Evolutionary conservation across 768 basidiomycete genomes (phyloP), one percentile per base, ranked within the genome.

Genomic region (Naematelia encephala): DNA sequence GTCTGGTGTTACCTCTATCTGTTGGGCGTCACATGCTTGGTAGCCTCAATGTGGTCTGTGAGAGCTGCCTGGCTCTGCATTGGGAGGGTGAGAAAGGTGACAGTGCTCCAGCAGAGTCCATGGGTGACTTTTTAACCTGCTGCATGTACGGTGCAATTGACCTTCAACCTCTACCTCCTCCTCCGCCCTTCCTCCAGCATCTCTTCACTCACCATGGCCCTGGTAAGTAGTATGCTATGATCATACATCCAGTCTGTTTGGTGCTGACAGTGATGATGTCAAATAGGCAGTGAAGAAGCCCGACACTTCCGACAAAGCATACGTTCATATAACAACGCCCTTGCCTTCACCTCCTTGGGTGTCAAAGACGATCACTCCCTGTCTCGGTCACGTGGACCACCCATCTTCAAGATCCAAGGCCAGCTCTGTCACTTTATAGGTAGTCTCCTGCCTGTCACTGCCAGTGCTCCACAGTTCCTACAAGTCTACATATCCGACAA

Each of bases 241-340:
- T n/a, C n/a, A n/a, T n/a, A n/a, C n/a, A n/a, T n/a, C n/a, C n/a
- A n/a, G n/a, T n/a, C n/a, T n/a, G n/a, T n/a, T n/a, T n/a, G n/a
- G n/a, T n/a, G n/a, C n/a, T n/a, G n/a, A n/a, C n/a, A n/a, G n/a
- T n/a, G n/a, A n/a, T n/a, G n/a, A n/a, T n/a, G n/a, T n/a, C n/a
- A n/a, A n/a, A n/a, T n/a, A n/a, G n/a, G n/a, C n/a, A n/a, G n/a
- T n/a, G n/a, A n/a, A 39, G 34, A 39, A 8, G 23, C 51, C 11
- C 48, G 56, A 34, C 46, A 52, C 27, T 64, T 64, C 39, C 27
- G 51, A 16, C 22, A 29, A 21, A 21, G 57, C 47, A 64, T 64
- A n/a, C 59, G 52, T 12, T 25, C 44, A n/a, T 65, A 61, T 51
- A 65, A 65, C 56, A 60, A 65, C 49, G 56, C 60, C 13, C 29